phyloP scores from a whole-genome alignment of 495 filamentous ascomycete genomes.

The Penicillium waksmanii region DNA sequence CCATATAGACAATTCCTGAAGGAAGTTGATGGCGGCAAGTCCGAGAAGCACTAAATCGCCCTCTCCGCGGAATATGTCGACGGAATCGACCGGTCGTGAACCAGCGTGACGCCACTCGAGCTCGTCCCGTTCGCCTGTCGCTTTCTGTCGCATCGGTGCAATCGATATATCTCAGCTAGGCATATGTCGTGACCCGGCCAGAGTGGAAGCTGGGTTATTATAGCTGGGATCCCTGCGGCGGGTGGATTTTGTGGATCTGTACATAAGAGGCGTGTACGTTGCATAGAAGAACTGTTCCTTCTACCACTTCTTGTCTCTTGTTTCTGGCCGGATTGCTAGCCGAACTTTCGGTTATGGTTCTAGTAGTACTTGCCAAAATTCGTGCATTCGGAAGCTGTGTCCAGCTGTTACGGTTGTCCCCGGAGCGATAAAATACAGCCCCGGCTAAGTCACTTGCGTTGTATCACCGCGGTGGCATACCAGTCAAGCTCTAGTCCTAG shows the following conservation, averaged over 20 bases:
- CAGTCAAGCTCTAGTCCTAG: neutral
- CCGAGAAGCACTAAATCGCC: slow-evolving; percentile 58
- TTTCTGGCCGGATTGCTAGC: neutral
- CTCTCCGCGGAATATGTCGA: slow-evolving; percentile 23
- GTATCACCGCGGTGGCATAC: neutral
- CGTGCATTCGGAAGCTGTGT: neutral
- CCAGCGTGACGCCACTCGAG: slow-evolving; percentile 23
- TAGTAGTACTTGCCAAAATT: too few species aligned
- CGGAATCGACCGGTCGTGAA: slow-evolving; percentile 21
- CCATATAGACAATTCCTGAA: slow-evolving; percentile 76
- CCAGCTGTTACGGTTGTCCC: neutral
- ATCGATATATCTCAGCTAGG: slow-evolving; percentile 11
- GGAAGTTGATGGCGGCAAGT: slow-evolving; percentile 70
- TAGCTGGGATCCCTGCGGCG: slow-evolving; percentile 14
- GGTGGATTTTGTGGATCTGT: slow-evolving; percentile 39
- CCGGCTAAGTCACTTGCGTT: neutral
- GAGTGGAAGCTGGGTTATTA: slow-evolving; percentile 13
- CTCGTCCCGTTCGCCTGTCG: slow-evolving; percentile 19
- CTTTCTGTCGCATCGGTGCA: slow-evolving; percentile 17
- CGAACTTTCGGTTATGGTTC: too few species aligned
- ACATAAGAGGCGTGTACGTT: slow-evolving; percentile 52
- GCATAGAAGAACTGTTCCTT: slow-evolving; percentile 37
- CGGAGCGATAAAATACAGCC: neutral
- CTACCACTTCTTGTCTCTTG: slow-evolving; percentile 7
- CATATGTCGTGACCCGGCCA: slow-evolving; percentile 9